Conservation (phyloP, 2,329 filamentous ascomycete species). For the Graphilbum fragrans region DNA sequence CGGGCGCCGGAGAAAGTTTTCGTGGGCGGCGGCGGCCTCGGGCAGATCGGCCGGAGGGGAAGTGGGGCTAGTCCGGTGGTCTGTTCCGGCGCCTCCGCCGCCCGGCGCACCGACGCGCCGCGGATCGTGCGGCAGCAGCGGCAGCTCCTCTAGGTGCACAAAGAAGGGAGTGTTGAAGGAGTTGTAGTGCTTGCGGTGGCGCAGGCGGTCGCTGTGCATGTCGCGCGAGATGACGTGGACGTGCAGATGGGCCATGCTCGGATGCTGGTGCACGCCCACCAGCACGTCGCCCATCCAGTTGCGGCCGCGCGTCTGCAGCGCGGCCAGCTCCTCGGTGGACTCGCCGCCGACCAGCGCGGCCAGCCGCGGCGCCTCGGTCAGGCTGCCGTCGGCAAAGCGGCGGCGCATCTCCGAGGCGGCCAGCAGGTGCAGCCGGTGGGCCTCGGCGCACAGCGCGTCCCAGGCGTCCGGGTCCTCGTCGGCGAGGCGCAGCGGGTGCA, state of each 20-base stretch:
- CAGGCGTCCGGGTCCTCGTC: background rate
- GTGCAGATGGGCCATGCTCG: conserved; percentile 87
- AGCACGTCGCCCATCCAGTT: conserved; percentile 69
- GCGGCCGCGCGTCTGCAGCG: conserved; percentile 42
- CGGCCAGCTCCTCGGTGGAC: conserved; percentile 31
- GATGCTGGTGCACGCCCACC: conserved; percentile 73
- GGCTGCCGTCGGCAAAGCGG: conserved; percentile 50
- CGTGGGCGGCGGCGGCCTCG: background rate
- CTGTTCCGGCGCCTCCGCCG: background rate
- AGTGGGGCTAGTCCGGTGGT: background rate
- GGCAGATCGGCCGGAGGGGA: background rate
- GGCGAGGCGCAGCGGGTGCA: conserved; percentile 32
- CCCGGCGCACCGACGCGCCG: conserved; percentile 26
- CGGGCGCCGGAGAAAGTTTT: conserved; percentile 24
- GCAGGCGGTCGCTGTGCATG: conserved; percentile 58
- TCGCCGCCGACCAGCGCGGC: conserved; percentile 53
- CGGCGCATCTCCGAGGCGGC: conserved; percentile 67
- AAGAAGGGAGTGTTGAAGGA: conserved; percentile 83
- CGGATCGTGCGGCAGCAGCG: conserved; percentile 53
- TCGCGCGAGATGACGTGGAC: conserved; percentile 79
- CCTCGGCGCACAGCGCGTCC: conserved; percentile 46
- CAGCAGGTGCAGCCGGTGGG: conserved; percentile 45
- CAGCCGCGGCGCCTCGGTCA: conserved; percentile 49
- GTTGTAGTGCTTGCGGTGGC: conserved; percentile 81
- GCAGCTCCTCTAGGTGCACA: conserved; percentile 67